Conservation (phyloP, 225 moss, liverwort and hornwort species). For the Bryum argenteum region DNA sequence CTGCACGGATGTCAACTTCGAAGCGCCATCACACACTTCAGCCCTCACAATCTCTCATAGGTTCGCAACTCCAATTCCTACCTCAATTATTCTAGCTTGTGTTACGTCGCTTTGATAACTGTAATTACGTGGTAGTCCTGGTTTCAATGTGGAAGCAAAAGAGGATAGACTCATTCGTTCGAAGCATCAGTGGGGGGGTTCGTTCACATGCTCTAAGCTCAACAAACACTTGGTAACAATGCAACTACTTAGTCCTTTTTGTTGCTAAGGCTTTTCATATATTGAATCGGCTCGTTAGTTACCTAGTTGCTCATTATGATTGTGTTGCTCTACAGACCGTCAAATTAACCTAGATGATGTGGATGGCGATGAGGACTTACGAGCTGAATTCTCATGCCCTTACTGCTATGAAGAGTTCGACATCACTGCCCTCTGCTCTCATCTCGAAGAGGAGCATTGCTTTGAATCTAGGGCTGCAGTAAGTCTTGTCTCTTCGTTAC, state of each 20-base stretch:
- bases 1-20: conserved; percentile 62
- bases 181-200: conserved; percentile 28
- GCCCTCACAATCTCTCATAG: conserved; percentile 52
- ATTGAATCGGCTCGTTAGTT: no score
- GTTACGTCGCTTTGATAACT: conserved; percentile 4
- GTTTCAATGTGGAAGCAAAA: conserved; percentile 29
- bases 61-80: conserved; percentile 30
- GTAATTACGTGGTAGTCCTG: conserved; percentile 28
- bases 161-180: conserved; percentile 26
- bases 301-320: no score
- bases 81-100: conserved; percentile 7
- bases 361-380: conserved; percentile 64
- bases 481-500: conserved; percentile 22
- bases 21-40: conserved; percentile 64
- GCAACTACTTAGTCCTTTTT: conserved; percentile 10
- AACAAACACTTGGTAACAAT: conserved; percentile 30
- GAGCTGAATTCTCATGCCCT: conserved; percentile 68
- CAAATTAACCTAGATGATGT: conserved; percentile 70
- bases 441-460: conserved; percentile 70
- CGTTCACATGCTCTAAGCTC: conserved; percentile 33
- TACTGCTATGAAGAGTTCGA: conserved; percentile 72
- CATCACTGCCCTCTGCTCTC: conserved; percentile 59
- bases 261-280: no score
- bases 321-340: conserved; percentile 45
- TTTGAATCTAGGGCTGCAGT: conserved; percentile 67